Conservation (phyloP, 2,329 filamentous ascomycete genomes). For the Stagonosporopsis vannaccii region DNA sequence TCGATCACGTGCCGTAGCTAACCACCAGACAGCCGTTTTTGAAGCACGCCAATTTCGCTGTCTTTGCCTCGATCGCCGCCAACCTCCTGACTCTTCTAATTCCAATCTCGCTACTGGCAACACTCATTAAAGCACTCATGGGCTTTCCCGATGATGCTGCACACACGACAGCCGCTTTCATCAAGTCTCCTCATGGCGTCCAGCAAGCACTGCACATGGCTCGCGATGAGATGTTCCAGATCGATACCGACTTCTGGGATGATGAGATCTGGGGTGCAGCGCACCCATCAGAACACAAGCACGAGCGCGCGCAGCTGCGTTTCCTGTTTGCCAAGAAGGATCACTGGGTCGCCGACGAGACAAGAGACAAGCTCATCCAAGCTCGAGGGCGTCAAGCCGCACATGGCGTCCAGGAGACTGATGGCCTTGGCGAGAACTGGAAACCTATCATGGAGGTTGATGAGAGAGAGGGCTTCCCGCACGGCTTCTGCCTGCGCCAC, state of each 20-base stretch:
- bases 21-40: slow-evolving; percentile 30
- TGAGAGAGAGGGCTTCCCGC: slow-evolving; percentile 60
- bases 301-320: slow-evolving; percentile 56
- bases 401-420: slow-evolving; percentile 14
- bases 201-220: slow-evolving; percentile 66
- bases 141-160: slow-evolving; percentile 54
- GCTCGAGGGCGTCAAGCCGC: slow-evolving; percentile 43
- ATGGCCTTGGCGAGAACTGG: slow-evolving; percentile 40
- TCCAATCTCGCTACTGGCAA: slow-evolving; percentile 50
- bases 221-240: slow-evolving; percentile 64
- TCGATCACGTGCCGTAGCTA: slow-evolving; percentile 11
- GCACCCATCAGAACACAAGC: slow-evolving; percentile 30
- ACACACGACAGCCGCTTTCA: slow-evolving; percentile 58
- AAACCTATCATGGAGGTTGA: slow-evolving; percentile 64
- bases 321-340: slow-evolving; percentile 68
- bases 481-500: slow-evolving; percentile 66
- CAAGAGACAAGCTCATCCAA: slow-evolving; percentile 62
- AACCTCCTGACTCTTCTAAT: slow-evolving; percentile 54
- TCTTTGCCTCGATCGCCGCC: slow-evolving; percentile 48
- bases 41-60: slow-evolving; percentile 36
- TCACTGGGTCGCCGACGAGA: slow-evolving; percentile 68
- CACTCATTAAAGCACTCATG: slow-evolving; percentile 54
- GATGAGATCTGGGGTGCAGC: slow-evolving; percentile 66
- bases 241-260: slow-evolving; percentile 64
- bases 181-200: slow-evolving; percentile 59